Conservation (phyloP, 768 basidiomycete genomes). For the Dioszegia aurantiaca region DNA sequence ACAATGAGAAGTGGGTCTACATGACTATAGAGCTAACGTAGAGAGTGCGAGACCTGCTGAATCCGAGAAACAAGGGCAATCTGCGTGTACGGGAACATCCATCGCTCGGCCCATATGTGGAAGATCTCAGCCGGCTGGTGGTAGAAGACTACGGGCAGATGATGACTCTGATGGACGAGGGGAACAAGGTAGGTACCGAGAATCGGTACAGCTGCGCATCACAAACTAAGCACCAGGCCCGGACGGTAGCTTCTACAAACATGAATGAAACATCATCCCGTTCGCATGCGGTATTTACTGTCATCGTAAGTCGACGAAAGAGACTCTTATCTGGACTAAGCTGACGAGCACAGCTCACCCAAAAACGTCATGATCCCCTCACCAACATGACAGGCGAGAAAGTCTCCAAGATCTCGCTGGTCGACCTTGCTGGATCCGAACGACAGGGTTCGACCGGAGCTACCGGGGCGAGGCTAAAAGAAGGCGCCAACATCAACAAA, state of each 20-base stretch:
- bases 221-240: conserved; percentile 56
- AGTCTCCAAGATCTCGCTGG: conserved; percentile 95
- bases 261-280: conserved; percentile 99
- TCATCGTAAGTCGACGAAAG: conserved; percentile 52
- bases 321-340: not conserved
- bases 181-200: conserved; percentile 67
- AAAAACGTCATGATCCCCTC: conserved; percentile 78
- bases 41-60: conserved; percentile 94
- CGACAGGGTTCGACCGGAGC: conserved; percentile 97
- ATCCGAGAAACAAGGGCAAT: conserved; percentile 94
- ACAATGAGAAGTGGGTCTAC: conserved; percentile 47
- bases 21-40: conserved; percentile 2
- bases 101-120: conserved; percentile 83
- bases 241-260: conserved; percentile 96
- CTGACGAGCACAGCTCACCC: conserved; percentile 64
- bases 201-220: too few relatives aligned
- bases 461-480: conserved; percentile 86
- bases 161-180: conserved; percentile 99
- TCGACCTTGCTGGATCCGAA: conserved; percentile 95
- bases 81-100: conserved; percentile 97
- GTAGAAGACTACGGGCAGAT: conserved; percentile 91
- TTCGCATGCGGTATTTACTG: conserved; percentile 96
- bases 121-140: conserved; percentile 88
- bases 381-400: conserved; percentile 94
- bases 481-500: conserved; percentile 98